Percentiles rank a stretch among this genome's conserved stretches.
Evolutionary conservation across 257 asterid genomes (phyloP).

Genomic region (Fraxinus pennsylvanica): DNA sequence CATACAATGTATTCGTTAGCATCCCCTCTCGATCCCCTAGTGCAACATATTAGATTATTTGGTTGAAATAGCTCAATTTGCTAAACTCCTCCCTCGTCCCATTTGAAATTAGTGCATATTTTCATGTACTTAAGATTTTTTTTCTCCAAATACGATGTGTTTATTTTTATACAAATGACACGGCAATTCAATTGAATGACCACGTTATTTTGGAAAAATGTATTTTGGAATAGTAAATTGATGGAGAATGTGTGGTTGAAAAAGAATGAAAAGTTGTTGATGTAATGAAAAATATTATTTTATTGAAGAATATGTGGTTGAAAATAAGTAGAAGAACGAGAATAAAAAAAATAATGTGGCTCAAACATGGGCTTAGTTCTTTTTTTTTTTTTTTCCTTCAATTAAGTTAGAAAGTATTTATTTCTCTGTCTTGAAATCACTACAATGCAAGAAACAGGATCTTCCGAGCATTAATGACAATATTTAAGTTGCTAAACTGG

Average conservation of each 20-base stretch:
- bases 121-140: not conserved
- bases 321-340: no score
- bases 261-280: no score
- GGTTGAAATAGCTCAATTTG: not conserved
- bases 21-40: not conserved
- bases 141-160: not conserved
- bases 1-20: not conserved
- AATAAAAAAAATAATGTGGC: no score
- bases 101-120: not conserved
- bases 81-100: not conserved
- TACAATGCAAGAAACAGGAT: not conserved
- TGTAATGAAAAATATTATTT: no score
- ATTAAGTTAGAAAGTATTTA: not conserved
- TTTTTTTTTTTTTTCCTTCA: no score
- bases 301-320: no score
- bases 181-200: not conserved
- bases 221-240: no score
- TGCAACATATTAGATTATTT: not conserved
- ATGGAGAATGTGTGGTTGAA: no score
- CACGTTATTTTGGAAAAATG: no score
- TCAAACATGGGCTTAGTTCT: no score
- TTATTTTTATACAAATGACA: not conserved
- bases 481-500: not conserved
- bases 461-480: not conserved
- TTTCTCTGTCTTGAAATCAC: not conserved